Conservation (phyloP, 2,329 filamentous ascomycete genomes). For the Talaromyces sp. region DNA sequence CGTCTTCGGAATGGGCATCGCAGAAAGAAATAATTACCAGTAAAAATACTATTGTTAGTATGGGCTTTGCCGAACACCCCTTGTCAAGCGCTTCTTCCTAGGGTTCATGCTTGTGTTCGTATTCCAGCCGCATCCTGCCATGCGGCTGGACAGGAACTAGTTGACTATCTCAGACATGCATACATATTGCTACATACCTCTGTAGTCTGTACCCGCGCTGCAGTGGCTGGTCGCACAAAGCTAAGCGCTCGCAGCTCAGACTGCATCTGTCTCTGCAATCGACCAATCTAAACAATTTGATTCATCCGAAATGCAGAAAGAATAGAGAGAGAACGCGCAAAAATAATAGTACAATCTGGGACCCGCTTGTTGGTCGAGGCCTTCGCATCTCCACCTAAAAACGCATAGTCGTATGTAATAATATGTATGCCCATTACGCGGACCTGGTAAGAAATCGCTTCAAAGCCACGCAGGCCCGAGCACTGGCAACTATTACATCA, state of each 20-base stretch:
- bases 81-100: not conserved
- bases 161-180: not conserved
- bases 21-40: not conserved
- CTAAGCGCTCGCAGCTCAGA: not conserved
- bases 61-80: not conserved
- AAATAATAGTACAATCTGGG: too few species aligned
- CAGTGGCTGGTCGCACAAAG: not conserved
- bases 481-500: too few species aligned
- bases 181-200: not conserved
- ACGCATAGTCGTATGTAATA: not conserved
- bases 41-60: not conserved
- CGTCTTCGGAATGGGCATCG: not conserved
- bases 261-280: too few species aligned
- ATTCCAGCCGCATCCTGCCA: not conserved
- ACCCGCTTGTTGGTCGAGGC: not conserved
- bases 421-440: not conserved
- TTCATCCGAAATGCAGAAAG: not conserved
- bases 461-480: not conserved
- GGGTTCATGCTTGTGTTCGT: not conserved
- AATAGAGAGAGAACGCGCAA: too few species aligned
- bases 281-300: too few species aligned
- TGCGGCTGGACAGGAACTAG: not conserved
- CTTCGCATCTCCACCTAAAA: not conserved
- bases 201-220: too few species aligned
- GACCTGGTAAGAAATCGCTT: not conserved